Conservation (phyloP, 1,284 basidiomycete genomes). For the Leccinum subfulvum region DNA sequence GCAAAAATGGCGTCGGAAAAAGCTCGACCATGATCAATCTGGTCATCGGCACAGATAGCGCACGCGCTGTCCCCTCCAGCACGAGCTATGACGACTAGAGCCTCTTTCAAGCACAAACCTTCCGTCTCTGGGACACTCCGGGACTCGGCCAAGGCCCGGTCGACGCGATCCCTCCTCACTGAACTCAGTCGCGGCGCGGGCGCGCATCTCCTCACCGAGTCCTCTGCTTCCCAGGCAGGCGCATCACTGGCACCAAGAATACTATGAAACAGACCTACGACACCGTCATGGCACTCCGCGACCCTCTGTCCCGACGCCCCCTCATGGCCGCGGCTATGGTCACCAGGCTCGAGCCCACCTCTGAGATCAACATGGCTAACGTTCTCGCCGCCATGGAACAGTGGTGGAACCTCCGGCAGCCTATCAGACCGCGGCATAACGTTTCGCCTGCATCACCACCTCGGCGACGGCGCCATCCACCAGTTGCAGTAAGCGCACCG, state of each 20-base stretch:
- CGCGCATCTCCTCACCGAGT: slow-evolving; percentile 24
- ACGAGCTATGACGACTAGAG: slow-evolving; percentile 28
- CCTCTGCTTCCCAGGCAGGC: slow-evolving; percentile 21
- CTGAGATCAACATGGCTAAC: slow-evolving; percentile 1
- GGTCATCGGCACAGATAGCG: slow-evolving; percentile 18
- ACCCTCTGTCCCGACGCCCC: slow-evolving; percentile 21
- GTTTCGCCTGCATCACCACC: slow-evolving; percentile 25
- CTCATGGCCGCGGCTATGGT: slow-evolving; percentile 15
- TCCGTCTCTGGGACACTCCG: slow-evolving; percentile 33
- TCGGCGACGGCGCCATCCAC: slow-evolving; percentile 21
- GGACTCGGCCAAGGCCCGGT: slow-evolving; percentile 24
- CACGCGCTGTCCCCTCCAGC: slow-evolving; percentile 20
- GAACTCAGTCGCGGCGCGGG: slow-evolving; percentile 23
- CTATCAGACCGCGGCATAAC: slow-evolving; percentile 17
- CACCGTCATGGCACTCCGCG: slow-evolving; percentile 14
- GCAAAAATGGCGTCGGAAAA: slow-evolving; percentile 29
- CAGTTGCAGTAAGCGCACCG: neutral
- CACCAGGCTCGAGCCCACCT: slow-evolving; percentile 24
- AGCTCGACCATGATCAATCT: slow-evolving; percentile 23
- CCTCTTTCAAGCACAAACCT: slow-evolving; percentile 18
- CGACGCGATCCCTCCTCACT: slow-evolving; percentile 29
- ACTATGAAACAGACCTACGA: slow-evolving; percentile 27
- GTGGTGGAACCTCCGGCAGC: slow-evolving; percentile 20
- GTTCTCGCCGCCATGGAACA: slow-evolving; percentile 20
- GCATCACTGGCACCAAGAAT: slow-evolving; percentile 14